These are phyloP conservation scores for Saccharomycopsis babjevae DNA, from an alignment of 805 yeast species.

Conservation along the genomic window DNA sequence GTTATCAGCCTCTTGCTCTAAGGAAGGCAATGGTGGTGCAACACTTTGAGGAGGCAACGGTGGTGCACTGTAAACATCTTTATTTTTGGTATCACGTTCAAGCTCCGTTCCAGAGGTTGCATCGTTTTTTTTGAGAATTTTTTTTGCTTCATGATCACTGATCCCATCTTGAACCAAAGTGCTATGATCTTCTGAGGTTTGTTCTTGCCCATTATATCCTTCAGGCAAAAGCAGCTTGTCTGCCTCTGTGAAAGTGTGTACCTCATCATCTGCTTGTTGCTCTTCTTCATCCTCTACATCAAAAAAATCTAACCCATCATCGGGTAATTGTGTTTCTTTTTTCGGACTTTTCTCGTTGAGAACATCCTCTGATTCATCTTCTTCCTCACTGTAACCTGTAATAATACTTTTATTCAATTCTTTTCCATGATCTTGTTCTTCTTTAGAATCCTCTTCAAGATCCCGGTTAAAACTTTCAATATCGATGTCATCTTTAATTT, in stretches of 20 bases:
- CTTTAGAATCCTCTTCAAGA: not conserved
- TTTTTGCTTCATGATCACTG: slow-evolving; percentile 5
- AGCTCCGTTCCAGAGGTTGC: not conserved
- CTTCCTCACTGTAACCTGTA: slow-evolving; percentile 18
- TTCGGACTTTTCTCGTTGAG: not conserved
- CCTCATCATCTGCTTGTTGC: not conserved
- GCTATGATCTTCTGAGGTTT: slow-evolving; percentile 8
- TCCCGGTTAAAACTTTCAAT: slow-evolving; percentile 1
- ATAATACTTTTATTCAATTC: slow-evolving; percentile 17
- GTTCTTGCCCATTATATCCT: not conserved
- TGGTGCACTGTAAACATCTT: slow-evolving; percentile 9
- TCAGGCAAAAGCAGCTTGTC: not conserved
- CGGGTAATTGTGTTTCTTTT: not conserved
- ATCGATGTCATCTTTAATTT: slow-evolving; percentile 10
- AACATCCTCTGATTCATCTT: slow-evolving; percentile 1
- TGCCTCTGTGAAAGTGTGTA: not conserved
- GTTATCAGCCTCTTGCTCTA: not conserved
- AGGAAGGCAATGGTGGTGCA: slow-evolving; percentile 17
- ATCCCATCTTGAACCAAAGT: slow-evolving; percentile 11
- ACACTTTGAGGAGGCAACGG: slow-evolving; percentile 18
- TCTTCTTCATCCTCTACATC: not conserved
- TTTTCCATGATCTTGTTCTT: not conserved
- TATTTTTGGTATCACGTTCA: not conserved
- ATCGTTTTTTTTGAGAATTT: not conserved
- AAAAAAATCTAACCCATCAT: not conserved